These are phyloP conservation scores for Moesziomyces parantarcticus DNA, from an alignment of 1,284 basidiomycete genomes.

Conservation along the genomic window DNA sequence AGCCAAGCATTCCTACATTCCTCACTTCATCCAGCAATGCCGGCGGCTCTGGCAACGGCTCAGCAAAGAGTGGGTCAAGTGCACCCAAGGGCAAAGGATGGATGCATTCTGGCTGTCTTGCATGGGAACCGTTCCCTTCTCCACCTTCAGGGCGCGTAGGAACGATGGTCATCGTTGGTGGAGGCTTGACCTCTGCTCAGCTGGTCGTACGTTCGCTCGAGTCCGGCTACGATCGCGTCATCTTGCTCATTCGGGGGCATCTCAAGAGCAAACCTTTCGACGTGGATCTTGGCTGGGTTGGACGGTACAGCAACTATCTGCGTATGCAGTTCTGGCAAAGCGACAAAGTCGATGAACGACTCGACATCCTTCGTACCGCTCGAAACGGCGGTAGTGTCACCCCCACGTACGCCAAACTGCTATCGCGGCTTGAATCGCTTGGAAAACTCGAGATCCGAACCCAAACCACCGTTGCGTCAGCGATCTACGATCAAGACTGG, in stretches of 20 bases:
- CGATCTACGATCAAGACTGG: slow-evolving; percentile 42
- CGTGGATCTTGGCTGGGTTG: slow-evolving; percentile 63
- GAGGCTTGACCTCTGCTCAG: slow-evolving; percentile 69
- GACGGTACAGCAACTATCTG: slow-evolving; percentile 59
- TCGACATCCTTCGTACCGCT: slow-evolving; percentile 54
- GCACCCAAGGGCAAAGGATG: slow-evolving; percentile 20
- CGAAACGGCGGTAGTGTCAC: slow-evolving; percentile 67
- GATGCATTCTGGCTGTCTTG: slow-evolving; percentile 66
- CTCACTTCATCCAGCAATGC: slow-evolving; percentile 3
- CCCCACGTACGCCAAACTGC: slow-evolving; percentile 56
- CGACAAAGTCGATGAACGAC: slow-evolving; percentile 48
- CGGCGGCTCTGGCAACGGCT: too few species aligned
- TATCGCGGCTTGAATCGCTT: slow-evolving; percentile 47
- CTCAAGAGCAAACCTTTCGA: slow-evolving; percentile 68
- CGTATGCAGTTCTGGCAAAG: slow-evolving; percentile 67
- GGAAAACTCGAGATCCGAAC: slow-evolving; percentile 55
- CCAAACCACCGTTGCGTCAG: slow-evolving; percentile 48
- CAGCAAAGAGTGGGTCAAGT: too few species aligned
- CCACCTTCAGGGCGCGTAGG: slow-evolving; percentile 12
- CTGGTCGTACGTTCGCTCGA: slow-evolving; percentile 63
- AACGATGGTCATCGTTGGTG: slow-evolving; percentile 66
- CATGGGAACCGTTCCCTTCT: slow-evolving; percentile 34
- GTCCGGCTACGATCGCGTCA: slow-evolving; percentile 61
- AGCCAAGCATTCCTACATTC: slow-evolving; percentile 56
- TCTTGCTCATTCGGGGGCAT: slow-evolving; percentile 62